These are phyloP conservation scores for Tarenaya hassleriana DNA, from an alignment of 345 rosid genomes.

Conservation along the genomic window DNA sequence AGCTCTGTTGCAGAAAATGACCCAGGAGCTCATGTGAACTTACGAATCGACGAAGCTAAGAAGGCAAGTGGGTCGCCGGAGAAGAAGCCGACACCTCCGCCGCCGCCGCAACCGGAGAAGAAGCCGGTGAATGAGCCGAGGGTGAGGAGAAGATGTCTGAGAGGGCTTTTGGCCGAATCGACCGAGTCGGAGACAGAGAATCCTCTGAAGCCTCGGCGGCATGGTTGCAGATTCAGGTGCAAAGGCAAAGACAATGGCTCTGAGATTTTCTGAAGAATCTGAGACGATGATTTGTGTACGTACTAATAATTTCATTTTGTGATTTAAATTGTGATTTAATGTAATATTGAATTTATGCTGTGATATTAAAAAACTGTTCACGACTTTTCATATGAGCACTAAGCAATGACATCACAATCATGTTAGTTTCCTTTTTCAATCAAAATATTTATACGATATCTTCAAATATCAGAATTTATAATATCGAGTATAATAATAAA, in stretches of 20 bases:
- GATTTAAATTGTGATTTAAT: too few relatives aligned
- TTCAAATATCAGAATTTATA: too few relatives aligned
- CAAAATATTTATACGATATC: too few relatives aligned
- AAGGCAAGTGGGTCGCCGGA: constrained; percentile 18
- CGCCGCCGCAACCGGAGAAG: constrained; percentile 38
- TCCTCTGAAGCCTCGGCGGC: constrained; percentile 61
- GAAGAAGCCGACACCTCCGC: constrained; percentile 22
- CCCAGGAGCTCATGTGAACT: constrained; percentile 59
- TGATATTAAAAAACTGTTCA: too few relatives aligned
- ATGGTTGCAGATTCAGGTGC: constrained; percentile 58
- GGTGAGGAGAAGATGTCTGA: constrained; percentile 59
- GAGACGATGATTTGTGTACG: too few relatives aligned
- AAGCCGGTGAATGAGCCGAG: constrained; percentile 51
- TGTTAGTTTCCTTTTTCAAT: too few relatives aligned
- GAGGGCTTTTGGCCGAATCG: constrained; percentile 73
- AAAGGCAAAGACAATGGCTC: constrained; percentile 42
- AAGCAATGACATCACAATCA: too few relatives aligned
- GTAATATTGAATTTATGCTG: too few relatives aligned
- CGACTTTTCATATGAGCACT: too few relatives aligned
- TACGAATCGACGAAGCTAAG: constrained; percentile 13
- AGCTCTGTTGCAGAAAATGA: constrained; percentile 48
- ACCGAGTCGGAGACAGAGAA: constrained; percentile 62
- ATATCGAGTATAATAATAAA: too few relatives aligned
- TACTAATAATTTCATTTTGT: too few relatives aligned
- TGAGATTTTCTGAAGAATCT: constrained; percentile 23